Percentiles rank a stretch among this genome's conserved stretches.
phyloP scores from a whole-genome alignment of 495 filamentous ascomycete species.

The Penicillium mononematosum region DNA sequence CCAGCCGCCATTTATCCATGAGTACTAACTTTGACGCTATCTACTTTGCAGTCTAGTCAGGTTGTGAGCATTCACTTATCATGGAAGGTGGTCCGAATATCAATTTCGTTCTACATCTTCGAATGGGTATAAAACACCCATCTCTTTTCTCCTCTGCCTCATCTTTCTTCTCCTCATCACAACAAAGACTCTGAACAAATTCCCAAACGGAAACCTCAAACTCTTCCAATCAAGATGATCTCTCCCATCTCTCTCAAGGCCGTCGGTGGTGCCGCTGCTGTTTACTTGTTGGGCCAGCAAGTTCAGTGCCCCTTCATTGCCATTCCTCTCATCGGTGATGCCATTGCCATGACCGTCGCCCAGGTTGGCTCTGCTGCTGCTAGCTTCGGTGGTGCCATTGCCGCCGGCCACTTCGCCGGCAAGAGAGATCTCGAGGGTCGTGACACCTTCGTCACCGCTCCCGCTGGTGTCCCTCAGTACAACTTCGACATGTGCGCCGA shows the following conservation, averaged over 20 bases:
- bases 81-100: neutral
- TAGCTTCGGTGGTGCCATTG: conserved; percentile 2
- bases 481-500: conserved; percentile 5
- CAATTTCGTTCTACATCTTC: neutral
- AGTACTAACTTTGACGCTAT: neutral
- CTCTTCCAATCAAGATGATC: neutral
- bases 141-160: neutral
- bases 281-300: conserved; percentile 1
- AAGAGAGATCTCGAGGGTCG: neutral
- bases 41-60: neutral
- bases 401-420: neutral
- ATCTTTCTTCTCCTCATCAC: neutral
- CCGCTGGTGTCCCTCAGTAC: conserved; percentile 3
- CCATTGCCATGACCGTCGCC: conserved; percentile 3
- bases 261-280: neutral
- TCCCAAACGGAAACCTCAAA: neutral
- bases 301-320: neutral
- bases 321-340: conserved; percentile 2
- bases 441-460: neutral
- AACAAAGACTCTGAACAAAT: neutral
- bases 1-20: neutral
- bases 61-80: neutral
- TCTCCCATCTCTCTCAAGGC: conserved; percentile 4
- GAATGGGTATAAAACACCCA: neutral
- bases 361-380: conserved; percentile 4